Base-by-base conservation (phyloP, 495 filamentous ascomycete species). In the Durotheca rogersii region DNA sequence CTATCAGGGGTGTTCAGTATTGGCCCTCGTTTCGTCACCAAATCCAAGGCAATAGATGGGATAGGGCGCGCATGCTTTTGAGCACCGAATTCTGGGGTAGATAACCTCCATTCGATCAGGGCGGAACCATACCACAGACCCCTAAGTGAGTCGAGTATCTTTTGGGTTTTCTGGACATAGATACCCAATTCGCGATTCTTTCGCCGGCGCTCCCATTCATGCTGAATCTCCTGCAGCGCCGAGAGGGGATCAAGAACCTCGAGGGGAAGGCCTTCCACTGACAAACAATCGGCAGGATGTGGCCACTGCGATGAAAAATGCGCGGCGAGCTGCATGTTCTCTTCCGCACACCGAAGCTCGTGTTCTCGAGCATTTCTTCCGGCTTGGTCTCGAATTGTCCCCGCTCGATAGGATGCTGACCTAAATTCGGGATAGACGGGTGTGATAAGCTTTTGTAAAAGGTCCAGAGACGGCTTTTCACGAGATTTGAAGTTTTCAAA, bases 131-230 rank as follows among this genome's bases (percentile, higher is more conserved):
- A 9, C n/a, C 14, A 21, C 7, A 6, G 12, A 0, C 37, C 35
- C n/a, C 16, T 35, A 21, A 46, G 57, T 4, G 42, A 36, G 12
- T 69, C 44, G 10, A 81, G 41, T 10, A 76, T 37, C 2, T 29
- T 20, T 44, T 80, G 75, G 0, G 74, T 71, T 34, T 56, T 14
- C 7, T 58, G 16, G 12, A 82, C 27, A 49, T 80, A 75, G 4
- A 56, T 12, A 1, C 64, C 67, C 1, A 83, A 53, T 37, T 74
- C 64, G 7, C 64, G 35, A 42, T 83, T 83, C 10, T 66, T 58
- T 20, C 62, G 69, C 21, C 75, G 49, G 0, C 76, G 69, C 21
- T 54, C 29, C 80, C 80, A 83, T 45, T 81, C 78, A 1, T 69
- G 64, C 6, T 46, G 25, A 14, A 81, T 56, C 1, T 44, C 51